Evolutionary conservation across 768 basidiomycete species (phyloP).

Genomic region (Rhizopogon salebrosus): DNA sequence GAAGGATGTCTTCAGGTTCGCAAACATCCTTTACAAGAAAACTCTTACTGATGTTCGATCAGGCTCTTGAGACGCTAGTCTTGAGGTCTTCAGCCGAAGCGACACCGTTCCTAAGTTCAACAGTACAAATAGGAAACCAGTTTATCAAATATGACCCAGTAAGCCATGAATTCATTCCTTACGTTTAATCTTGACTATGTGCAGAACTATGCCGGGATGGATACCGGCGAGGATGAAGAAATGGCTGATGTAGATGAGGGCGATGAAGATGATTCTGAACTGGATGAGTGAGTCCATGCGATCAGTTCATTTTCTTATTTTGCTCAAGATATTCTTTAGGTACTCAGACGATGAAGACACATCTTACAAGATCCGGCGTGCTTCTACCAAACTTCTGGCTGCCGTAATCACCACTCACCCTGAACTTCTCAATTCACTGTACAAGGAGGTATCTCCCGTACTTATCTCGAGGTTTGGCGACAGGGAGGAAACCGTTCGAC

Average conservation of each 20-base stretch:
- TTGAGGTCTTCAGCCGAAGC: conserved; percentile 82
- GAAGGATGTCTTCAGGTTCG: conserved; percentile 75
- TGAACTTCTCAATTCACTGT: conserved; percentile 74
- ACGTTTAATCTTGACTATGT: conserved; percentile 5
- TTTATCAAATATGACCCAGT: conserved; percentile 95
- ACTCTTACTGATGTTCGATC: conserved; percentile 9
- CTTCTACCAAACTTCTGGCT: conserved; percentile 84
- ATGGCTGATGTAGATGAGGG: conserved; percentile 56
- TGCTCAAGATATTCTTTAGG: conserved; percentile 31
- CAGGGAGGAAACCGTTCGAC: conserved; percentile 88
- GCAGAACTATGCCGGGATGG: conserved; percentile 72
- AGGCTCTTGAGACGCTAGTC: conserved; percentile 84
- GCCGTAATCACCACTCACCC: conserved; percentile 87
- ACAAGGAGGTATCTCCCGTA: conserved; percentile 80
- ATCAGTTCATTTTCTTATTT: not conserved
- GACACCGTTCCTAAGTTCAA: conserved; percentile 60
- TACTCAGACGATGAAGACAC: conserved; percentile 98
- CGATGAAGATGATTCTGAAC: conserved; percentile 75
- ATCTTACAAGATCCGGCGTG: conserved; percentile 94
- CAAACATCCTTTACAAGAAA: not conserved
- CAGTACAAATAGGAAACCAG: conserved; percentile 66
- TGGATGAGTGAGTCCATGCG: conserved; percentile 56
- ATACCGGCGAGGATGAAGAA: conserved; percentile 59
- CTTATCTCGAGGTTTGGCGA: conserved; percentile 91
- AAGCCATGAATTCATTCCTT: conserved; percentile 2